phyloP scores from a whole-genome alignment of 75 land plant genomes.

The Chamaecyparis obtusa region DNA sequence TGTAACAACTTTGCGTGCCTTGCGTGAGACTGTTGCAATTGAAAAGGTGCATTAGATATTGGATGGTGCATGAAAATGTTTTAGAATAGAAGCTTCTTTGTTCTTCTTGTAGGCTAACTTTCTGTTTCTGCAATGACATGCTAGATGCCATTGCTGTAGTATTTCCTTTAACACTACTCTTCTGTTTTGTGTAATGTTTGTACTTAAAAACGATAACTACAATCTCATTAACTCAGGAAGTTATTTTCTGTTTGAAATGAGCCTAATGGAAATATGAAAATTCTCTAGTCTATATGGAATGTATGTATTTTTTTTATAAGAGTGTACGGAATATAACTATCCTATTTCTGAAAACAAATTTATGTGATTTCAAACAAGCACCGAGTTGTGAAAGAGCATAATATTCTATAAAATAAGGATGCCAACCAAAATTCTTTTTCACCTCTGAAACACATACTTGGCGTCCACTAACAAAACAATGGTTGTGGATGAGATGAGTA shows the following conservation, averaged over 20 bases:
- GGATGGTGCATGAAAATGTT: background rate
- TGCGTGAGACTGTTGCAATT: constrained; percentile 76
- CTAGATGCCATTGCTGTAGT: background rate
- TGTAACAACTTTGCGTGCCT: constrained; percentile 80
- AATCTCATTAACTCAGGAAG: background rate
- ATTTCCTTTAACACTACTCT: background rate
- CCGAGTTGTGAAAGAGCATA: background rate
- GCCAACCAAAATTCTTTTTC: too few species aligned
- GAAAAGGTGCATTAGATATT: constrained; percentile 59
- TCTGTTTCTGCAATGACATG: background rate
- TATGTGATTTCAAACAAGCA: background rate
- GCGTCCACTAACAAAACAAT: too few species aligned
- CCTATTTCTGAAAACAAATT: background rate
- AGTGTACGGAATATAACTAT: background rate
- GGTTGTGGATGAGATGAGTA: too few species aligned
- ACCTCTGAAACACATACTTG: too few species aligned
- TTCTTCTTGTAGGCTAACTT: background rate
- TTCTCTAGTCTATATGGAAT: background rate
- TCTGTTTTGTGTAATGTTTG: background rate
- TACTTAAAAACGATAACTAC: background rate
- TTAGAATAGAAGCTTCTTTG: background rate
- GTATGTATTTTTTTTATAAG: too few species aligned
- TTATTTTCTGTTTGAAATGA: background rate
- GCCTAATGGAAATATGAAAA: background rate
- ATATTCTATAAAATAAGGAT: too few species aligned